Evolutionary conservation across 2,329 filamentous ascomycete species (phyloP).

Genomic region (Sodiomyces alkalinus): DNA sequence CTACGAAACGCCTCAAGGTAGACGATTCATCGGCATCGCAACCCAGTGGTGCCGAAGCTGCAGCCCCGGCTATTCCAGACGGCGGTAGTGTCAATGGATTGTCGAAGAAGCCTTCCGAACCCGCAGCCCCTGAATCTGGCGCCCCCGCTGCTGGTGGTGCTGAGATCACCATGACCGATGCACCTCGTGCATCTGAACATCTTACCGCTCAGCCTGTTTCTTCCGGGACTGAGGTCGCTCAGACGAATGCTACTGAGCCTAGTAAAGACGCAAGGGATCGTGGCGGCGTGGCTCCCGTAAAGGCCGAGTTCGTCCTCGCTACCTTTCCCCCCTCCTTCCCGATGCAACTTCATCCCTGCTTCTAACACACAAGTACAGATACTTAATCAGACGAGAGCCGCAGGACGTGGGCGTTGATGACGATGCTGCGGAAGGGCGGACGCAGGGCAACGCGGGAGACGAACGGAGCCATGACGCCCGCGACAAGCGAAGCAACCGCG

Average conservation of each 20-base stretch:
- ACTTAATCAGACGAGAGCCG: slow-evolving; percentile 25
- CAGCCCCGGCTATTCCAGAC: neutral
- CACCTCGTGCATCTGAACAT: slow-evolving; percentile 1
- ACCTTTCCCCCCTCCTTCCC: too few species aligned
- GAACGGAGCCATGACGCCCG: slow-evolving; percentile 25
- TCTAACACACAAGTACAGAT: slow-evolving; percentile 12
- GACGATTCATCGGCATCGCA: slow-evolving; percentile 5
- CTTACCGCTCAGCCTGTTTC: neutral
- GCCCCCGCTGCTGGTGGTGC: neutral
- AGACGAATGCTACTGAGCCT: slow-evolving; percentile 4
- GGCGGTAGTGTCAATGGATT: slow-evolving; percentile 3
- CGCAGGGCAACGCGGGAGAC: slow-evolving; percentile 29
- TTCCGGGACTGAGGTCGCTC: slow-evolving; percentile 1
- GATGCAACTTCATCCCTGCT: too few species aligned
- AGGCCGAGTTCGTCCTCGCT: slow-evolving; percentile 18
- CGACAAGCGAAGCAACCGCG: slow-evolving; percentile 21
- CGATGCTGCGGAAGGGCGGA: slow-evolving; percentile 31
- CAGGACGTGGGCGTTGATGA: slow-evolving; percentile 31
- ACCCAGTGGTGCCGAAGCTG: neutral
- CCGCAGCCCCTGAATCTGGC: slow-evolving; percentile 1
- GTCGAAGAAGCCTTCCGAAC: slow-evolving; percentile 3
- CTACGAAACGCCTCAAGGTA: slow-evolving; percentile 11
- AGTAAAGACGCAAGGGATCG: slow-evolving; percentile 8
- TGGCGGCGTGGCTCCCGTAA: slow-evolving; percentile 18
- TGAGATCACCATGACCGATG: slow-evolving; percentile 3